These are phyloP conservation scores for Blastobotrys raffinosifermentans DNA, from an alignment of 1,139 yeast species.

Conservation along the genomic window DNA sequence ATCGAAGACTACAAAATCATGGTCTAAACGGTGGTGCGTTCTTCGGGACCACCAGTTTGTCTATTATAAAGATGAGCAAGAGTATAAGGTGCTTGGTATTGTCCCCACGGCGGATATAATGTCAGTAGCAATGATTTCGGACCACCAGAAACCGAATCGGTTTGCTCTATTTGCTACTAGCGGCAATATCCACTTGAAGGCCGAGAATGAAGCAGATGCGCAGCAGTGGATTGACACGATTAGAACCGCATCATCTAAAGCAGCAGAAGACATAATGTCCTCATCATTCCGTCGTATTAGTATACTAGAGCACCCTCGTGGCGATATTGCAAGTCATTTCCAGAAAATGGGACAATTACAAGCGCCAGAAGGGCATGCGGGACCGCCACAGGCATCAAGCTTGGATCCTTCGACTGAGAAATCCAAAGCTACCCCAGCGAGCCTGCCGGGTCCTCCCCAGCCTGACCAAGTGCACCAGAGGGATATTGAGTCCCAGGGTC, in stretches of 20 bases:
- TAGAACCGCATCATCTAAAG: constrained; percentile 30
- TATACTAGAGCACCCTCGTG: constrained; percentile 3
- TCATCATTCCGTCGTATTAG: constrained; percentile 24
- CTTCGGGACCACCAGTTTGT: constrained; percentile 50
- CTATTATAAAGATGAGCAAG: constrained; percentile 53
- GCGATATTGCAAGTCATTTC: constrained; percentile 2
- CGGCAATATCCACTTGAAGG: constrained; percentile 41
- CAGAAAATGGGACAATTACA: not conserved
- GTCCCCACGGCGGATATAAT: constrained; percentile 36
- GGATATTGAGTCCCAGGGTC: not conserved
- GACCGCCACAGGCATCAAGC: constrained; percentile 3
- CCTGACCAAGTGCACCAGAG: too few species aligned
- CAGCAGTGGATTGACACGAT: constrained; percentile 40
- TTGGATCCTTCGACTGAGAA: constrained; percentile 1
- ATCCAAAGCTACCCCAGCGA: constrained; percentile 5
- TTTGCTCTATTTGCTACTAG: constrained; percentile 41
- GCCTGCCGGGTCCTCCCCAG: constrained; percentile 4
- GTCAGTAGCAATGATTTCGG: constrained; percentile 38
- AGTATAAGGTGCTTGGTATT: constrained; percentile 50
- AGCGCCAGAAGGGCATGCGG: not conserved
- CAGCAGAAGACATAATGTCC: constrained; percentile 21
- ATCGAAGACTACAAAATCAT: constrained; percentile 29
- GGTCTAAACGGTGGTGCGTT: constrained; percentile 56
- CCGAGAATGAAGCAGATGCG: constrained; percentile 35
- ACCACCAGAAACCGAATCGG: constrained; percentile 28